phyloP scores from a whole-genome alignment of 2,329 filamentous ascomycete genomes.

The Aspergillus sp. region DNA sequence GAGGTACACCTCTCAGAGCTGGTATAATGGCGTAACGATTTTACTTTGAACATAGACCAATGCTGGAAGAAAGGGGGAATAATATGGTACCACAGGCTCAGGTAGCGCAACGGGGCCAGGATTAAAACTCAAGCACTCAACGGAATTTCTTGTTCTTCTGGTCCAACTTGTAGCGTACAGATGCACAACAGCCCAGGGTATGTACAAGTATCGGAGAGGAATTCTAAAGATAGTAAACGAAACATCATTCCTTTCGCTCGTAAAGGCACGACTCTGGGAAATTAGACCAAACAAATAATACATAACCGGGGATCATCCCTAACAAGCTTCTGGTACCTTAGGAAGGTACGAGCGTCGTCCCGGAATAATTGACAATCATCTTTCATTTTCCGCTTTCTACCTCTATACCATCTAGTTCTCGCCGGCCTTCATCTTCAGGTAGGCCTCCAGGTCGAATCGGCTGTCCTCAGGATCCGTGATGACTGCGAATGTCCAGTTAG shows the following conservation, averaged over 20 bases:
- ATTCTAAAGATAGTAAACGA: conserved; percentile 37
- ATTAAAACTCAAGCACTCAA: conserved; percentile 29
- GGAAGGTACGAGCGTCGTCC: conserved; percentile 31
- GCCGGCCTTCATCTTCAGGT: conserved; percentile 62
- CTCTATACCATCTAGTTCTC: conserved; percentile 35
- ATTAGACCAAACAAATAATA: conserved; percentile 44
- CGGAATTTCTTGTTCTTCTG: conserved; percentile 37
- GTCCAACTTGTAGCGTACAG: conserved; percentile 39
- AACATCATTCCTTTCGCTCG: conserved; percentile 40
- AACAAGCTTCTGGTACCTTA: conserved; percentile 34
- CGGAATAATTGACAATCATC: conserved; percentile 29
- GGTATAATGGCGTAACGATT: conserved; percentile 3
- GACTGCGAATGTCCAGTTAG: conserved; percentile 46
- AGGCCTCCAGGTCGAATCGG: conserved; percentile 91
- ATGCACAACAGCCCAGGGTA: conserved; percentile 38
- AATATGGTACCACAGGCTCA: conserved; percentile 7
- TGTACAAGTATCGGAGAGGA: conserved; percentile 41
- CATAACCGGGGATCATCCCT: conserved; percentile 33
- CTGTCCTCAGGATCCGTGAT: conserved; percentile 76
- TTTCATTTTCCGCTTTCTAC: conserved; percentile 20
- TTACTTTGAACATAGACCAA: background rate
- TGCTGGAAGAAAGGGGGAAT: conserved; percentile 1
- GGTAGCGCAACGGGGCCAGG: conserved; percentile 11
- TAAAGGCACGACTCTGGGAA: conserved; percentile 39
- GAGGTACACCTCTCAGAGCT: background rate